A percentile compares a stretch with the other conserved stretches of the same genome.
Evolutionary conservation across 2,329 filamentous ascomycete genomes (phyloP).

Genomic region (Pseudocercospora pini-densiflorae): DNA sequence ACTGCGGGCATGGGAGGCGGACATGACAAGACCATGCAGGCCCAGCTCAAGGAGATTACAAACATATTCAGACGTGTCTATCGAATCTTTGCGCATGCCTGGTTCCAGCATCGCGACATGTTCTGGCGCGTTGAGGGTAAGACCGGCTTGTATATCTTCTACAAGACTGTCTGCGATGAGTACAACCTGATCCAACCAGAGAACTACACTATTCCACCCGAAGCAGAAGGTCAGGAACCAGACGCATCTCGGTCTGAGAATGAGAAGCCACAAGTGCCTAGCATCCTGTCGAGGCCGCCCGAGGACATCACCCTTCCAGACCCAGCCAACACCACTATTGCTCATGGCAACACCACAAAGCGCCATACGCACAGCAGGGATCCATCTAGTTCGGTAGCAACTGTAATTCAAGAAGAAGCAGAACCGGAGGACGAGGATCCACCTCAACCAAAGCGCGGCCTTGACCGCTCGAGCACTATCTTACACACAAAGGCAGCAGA

Average conservation of each 20-base stretch:
- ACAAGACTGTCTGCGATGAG: slow-evolving; percentile 94
- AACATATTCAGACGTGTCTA: slow-evolving; percentile 96
- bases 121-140: slow-evolving; percentile 93
- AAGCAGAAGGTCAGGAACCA: slow-evolving; percentile 81
- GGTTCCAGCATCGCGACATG: slow-evolving; percentile 94
- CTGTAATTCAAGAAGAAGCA: slow-evolving; percentile 81
- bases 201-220: slow-evolving; percentile 92
- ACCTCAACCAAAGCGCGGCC: slow-evolving; percentile 26
- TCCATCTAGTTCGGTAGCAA: slow-evolving; percentile 74
- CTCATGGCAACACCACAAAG: slow-evolving; percentile 72
- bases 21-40: slow-evolving; percentile 45
- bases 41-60: slow-evolving; percentile 79
- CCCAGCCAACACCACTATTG: slow-evolving; percentile 51
- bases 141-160: slow-evolving; percentile 93
- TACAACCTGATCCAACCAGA: slow-evolving; percentile 89
- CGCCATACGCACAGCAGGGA: slow-evolving; percentile 80
- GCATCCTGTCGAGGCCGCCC: slow-evolving; percentile 25
- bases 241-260: slow-evolving; percentile 31
- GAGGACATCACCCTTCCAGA: slow-evolving; percentile 32
- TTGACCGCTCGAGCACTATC: slow-evolving; percentile 35
- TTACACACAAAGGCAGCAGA: slow-evolving; percentile 17
- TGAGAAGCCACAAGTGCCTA: slow-evolving; percentile 16
- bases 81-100: slow-evolving; percentile 96
- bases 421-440: slow-evolving; percentile 54
- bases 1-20: slow-evolving; percentile 35